Evolutionary conservation across 2,329 filamentous ascomycete species (phyloP), one percentile per base, ranked within the genome.

Genomic region (Exserohilum turcica): DNA sequence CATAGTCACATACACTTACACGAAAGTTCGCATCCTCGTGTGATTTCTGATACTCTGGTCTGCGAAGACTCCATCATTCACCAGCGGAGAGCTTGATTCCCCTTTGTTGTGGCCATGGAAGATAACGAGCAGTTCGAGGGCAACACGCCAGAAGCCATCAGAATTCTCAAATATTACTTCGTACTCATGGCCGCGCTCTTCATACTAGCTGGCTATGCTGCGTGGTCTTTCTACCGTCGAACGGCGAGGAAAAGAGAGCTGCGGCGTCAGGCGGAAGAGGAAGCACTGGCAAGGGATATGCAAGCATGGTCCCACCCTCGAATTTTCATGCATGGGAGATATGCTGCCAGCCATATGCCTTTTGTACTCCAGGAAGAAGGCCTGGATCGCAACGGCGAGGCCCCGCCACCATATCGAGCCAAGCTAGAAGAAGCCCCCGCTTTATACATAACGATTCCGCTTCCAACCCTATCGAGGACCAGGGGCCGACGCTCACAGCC

Each of bases 321-420:
- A 37, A 65, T 72, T n/a, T 65, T 68, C 57, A 52, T 73, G 44
- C 61, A 71, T 48, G 67, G 65, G 4, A 42, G 56, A 24, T 63
- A 65, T 43, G 60, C 66, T 32, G 50, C 54, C 21, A 56, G 64
- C 31, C 62, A 50, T 27, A 47, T 59, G 13, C 44, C 56, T 12
- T 43, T 64, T 16, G 27, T 62, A 7, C 62, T 67, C 27, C 63
- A 62, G 10, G 77, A 80, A 39, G 86, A 88, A 58, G 86, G 86
- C 0, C 70, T 88, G 50, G 81, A 88, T 65, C 85, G 87, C 73
- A 71, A 80, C 37, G 86, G 86, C 24, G 84, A 88, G 68, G 84
- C 85, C 8, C 86, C 86, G 43, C 86, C 86, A 42, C 84, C 86
- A 0, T 89, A 89, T 67, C 76, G 63, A 61, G 75, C 51, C 0